Base-by-base conservation (phyloP, 2,329 filamentous ascomycete species). In the Zymoseptoria ardabiliae region DNA sequence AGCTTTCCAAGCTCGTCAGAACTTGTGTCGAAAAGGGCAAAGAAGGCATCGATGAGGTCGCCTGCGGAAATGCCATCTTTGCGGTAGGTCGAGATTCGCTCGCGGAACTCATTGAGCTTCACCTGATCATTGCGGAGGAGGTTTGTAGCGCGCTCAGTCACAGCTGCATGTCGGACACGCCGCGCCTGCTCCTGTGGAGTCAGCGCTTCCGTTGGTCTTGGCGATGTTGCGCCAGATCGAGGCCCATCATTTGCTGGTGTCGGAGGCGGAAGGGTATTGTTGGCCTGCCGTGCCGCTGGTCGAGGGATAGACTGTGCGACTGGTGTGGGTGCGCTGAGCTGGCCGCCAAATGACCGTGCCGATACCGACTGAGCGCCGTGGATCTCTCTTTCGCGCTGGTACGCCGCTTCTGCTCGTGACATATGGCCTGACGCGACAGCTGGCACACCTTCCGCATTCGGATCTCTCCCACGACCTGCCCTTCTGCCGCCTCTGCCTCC, bases 351-450 rank as follows among this genome's bases (percentile, higher is more conserved):
- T 2, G 85, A 91, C 50, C 91, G 84, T 51, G 84, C 87, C 0
- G 89, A 85, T 0, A 90, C 82, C 0, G 91, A 90, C 70, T 95
- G 91, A 0, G 91, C 87, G 54, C 87, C 92, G 67, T 96, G 91
- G 54, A 97, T 91, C 49, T 91, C 92, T 80, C 96, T 86, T 69
- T 96, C 91, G 55, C 94, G 82, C 70, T 97, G 93, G 72, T 91
- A 96, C 2, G 94, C 93, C 56, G 96, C 77, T 74, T 97, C 91
- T 64, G 95, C 94, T 70, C 94, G 81, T 54, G 89, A 84, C 70
- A 97, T 73, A 1, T 91, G 87, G 65, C 94, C 90, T 1, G 89
- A 88, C 57, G 89, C 90, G 30, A 88, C 89, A 5, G 83, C 78
- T 3, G 91, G 89, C 22, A 93, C 75, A 20, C 89, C 81, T 65